Evolutionary conservation across 164 flowering plant species (phyloP), one percentile per base, ranked within the genome.

Genomic region (Litsea cubeba): DNA sequence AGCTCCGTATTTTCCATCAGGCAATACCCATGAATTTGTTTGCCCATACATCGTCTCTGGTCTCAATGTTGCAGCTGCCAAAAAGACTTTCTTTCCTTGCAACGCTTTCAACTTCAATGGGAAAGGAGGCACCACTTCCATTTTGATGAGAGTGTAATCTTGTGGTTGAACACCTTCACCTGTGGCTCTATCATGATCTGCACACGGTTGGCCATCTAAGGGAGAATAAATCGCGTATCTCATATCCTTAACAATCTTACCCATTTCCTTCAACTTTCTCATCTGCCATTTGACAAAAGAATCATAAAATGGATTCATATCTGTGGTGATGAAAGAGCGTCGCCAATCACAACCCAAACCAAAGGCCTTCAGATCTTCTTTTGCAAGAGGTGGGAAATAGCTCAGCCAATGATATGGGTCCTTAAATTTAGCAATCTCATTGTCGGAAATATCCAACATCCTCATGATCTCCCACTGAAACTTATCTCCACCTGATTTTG

Each of bases 31-130:
- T 0, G 90, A 87, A 77, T 94, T 91, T 64, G 97, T 92, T 77
- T 91, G 96, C 62, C 96, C 98, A 81, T 87, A 94, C 96, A 92
- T 92, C 50, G 97, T 94, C 83, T 94, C 97, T 5, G 98, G 98
- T 72, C 98, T 89, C 80, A 92, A 77, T 1, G 98, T 94, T 15
- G 95, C 98, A 71, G 98, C 98, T 32, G 88, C 96, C 72, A 94
- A 74, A 54, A 81, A 94, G 12, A 94, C 96, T 71, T 77, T 87
- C 74, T 77, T 91, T 1, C 97, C 97, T 74, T 91, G 91, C 84
- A 94, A 80, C 75, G 79, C 72, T 35, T 80, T 81, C 78, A 94
- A 71, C 65, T 89, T 88, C n/a, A 83, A 74, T 26, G 91, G 88
- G 72, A 88, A 89, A 66, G 98, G 98, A 49, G 87, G 74, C 50